phyloP scores from a whole-genome alignment of 441 rosid species.

The Jatropha multifida region DNA sequence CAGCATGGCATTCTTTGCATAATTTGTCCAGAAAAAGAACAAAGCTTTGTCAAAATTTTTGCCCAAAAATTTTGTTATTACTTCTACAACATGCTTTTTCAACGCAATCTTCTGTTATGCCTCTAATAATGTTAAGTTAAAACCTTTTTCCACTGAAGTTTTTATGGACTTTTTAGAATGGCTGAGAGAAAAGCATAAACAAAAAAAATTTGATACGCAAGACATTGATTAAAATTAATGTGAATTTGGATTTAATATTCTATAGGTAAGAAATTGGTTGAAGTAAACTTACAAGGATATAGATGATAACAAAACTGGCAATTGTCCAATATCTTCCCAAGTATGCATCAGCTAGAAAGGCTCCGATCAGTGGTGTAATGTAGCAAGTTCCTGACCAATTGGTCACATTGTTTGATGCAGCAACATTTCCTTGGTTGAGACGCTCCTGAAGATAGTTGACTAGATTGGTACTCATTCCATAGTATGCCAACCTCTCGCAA shows the following conservation, averaged over 20 bases:
- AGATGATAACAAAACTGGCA: conserved; percentile 67
- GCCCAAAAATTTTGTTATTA: too few species aligned
- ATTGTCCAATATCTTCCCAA: conserved; percentile 90
- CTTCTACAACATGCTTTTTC: too few species aligned
- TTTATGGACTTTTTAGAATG: not conserved
- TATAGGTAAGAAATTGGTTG: not conserved
- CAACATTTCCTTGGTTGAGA: conserved; percentile 67
- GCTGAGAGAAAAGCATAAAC: not conserved
- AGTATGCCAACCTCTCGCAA: conserved; percentile 95
- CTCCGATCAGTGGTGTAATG: conserved; percentile 82
- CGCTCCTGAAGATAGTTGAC: conserved; percentile 69
- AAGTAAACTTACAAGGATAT: conserved; percentile 58
- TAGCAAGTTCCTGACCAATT: conserved; percentile 97
- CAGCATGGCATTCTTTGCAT: not conserved
- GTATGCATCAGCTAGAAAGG: conserved; percentile 93
- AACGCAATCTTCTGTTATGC: too few species aligned
- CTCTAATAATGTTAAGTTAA: too few species aligned
- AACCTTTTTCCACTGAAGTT: too few species aligned
- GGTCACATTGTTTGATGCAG: conserved; percentile 78
- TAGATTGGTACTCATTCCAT: conserved; percentile 94
- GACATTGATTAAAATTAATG: not conserved
- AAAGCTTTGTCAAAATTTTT: too few species aligned
- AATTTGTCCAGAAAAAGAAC: too few species aligned
- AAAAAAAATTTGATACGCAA: not conserved
- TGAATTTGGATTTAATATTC: not conserved